Conservation (phyloP, 2,329 filamentous ascomycete genomes). For the Boeremia lycopersici region DNA sequence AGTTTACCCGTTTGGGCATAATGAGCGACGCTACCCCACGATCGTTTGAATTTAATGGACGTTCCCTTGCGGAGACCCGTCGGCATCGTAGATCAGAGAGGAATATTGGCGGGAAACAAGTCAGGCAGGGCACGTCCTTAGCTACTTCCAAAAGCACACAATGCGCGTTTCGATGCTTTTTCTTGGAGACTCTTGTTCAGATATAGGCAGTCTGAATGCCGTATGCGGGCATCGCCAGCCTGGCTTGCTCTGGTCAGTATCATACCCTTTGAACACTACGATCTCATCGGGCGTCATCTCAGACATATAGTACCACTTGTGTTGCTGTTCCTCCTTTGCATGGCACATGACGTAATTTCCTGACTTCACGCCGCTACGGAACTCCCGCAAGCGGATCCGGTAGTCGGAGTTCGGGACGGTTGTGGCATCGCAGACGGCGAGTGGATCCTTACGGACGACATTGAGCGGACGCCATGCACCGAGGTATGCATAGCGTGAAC, state of each 20-base stretch:
- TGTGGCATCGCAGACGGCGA: conserved; percentile 30
- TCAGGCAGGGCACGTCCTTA: background rate
- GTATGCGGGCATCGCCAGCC: conserved; percentile 37
- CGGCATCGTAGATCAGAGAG: conserved; percentile 8
- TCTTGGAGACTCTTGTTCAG: conserved; percentile 21
- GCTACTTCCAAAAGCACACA: conserved; percentile 26
- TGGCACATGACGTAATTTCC: conserved; percentile 29
- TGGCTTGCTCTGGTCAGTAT: conserved; percentile 20
- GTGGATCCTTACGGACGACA: conserved; percentile 30
- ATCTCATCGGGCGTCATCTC: conserved; percentile 30
- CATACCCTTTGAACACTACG: conserved; percentile 36
- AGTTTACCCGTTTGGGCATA: background rate
- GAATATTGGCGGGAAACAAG: conserved; percentile 11
- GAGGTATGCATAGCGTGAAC: conserved; percentile 33
- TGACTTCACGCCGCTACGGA: conserved; percentile 22
- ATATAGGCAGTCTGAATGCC: conserved; percentile 26
- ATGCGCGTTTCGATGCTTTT: conserved; percentile 36
- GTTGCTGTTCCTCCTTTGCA: conserved; percentile 13
- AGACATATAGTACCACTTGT: conserved; percentile 39
- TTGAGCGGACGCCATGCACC: conserved; percentile 40
- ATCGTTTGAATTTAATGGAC: background rate
- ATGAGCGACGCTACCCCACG: conserved; percentile 12
- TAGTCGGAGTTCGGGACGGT: conserved; percentile 27
- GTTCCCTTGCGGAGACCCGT: background rate
- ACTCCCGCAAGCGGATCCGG: conserved; percentile 22